phyloP scores from a whole-genome alignment of 257 asterid species.

The Penstemon eatonii region DNA sequence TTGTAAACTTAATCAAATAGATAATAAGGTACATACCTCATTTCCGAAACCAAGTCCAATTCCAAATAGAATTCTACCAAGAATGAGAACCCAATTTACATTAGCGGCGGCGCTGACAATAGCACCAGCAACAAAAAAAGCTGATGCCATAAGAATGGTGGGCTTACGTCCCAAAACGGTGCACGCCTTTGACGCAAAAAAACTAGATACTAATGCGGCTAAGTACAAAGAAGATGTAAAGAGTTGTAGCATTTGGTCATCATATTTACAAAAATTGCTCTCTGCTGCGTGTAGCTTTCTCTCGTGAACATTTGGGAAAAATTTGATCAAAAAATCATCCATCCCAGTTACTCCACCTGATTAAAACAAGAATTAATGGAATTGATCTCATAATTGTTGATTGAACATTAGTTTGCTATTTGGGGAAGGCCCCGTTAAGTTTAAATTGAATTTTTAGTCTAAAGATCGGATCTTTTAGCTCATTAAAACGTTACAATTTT shows the following conservation, averaged over 20 bases:
- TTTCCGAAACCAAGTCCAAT: constrained; percentile 57
- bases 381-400: no score
- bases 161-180: constrained; percentile 38
- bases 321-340: constrained; percentile 53
- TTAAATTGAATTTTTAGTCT: no score
- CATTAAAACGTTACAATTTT: no score
- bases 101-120: constrained; percentile 34
- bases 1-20: no score
- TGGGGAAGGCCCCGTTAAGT: no score
- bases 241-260: constrained; percentile 47
- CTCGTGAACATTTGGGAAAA: constrained; percentile 42
- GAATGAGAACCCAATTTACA: constrained; percentile 34
- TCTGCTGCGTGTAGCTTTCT: constrained; percentile 39
- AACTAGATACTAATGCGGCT: constrained; percentile 46
- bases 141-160: constrained; percentile 42
- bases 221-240: constrained; percentile 54
- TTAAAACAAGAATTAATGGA: no score
- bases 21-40: neutral
- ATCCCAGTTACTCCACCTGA: constrained; percentile 52
- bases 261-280: constrained; percentile 51
- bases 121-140: constrained; percentile 43
- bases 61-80: constrained; percentile 47
- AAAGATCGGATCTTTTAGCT: no score
- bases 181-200: constrained; percentile 49
- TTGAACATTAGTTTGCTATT: no score